phyloP scores from a whole-genome alignment of 805 yeast species.

The Saccharomycopsis schoenii region DNA sequence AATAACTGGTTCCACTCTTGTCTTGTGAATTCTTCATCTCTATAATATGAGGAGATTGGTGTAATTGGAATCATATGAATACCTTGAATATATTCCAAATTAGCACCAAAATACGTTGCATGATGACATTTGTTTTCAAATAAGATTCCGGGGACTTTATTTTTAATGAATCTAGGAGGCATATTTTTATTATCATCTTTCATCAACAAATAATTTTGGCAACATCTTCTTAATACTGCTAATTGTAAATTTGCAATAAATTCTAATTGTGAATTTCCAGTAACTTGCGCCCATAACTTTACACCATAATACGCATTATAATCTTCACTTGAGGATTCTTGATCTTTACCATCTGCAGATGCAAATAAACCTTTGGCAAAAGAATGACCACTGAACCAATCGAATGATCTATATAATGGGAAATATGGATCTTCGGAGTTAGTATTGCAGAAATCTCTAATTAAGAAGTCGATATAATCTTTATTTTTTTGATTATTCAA shows the following conservation, averaged over 20 bases:
- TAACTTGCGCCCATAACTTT: slow-evolving; percentile 53
- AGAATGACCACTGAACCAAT: slow-evolving; percentile 71
- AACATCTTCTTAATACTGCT: slow-evolving; percentile 44
- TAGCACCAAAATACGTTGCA: slow-evolving; percentile 66
- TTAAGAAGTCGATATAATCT: slow-evolving; percentile 45
- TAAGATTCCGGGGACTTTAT: slow-evolving; percentile 63
- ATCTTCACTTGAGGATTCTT: slow-evolving; percentile 68
- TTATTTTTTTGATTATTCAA: slow-evolving; percentile 26
- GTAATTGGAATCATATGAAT: slow-evolving; percentile 72
- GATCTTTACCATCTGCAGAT: slow-evolving; percentile 68
- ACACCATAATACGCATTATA: slow-evolving; percentile 62
- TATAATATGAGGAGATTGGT: slow-evolving; percentile 51
- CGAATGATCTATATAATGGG: slow-evolving; percentile 61
- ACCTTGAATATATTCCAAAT: slow-evolving; percentile 67
- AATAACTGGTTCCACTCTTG: slow-evolving; percentile 57
- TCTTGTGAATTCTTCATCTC: slow-evolving; percentile 42
- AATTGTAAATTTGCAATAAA: slow-evolving; percentile 49
- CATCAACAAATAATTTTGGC: slow-evolving; percentile 34
- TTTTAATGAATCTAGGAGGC: slow-evolving; percentile 45
- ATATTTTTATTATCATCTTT: slow-evolving; percentile 43
- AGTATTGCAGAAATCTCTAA: slow-evolving; percentile 64
- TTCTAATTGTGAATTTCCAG: slow-evolving; percentile 43
- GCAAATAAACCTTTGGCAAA: slow-evolving; percentile 68
- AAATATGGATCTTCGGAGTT: slow-evolving; percentile 42
- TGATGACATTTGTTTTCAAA: slow-evolving; percentile 68